Evolutionary conservation across 768 basidiomycete genomes (phyloP).

Genomic region (Leccinum uliginosum): DNA sequence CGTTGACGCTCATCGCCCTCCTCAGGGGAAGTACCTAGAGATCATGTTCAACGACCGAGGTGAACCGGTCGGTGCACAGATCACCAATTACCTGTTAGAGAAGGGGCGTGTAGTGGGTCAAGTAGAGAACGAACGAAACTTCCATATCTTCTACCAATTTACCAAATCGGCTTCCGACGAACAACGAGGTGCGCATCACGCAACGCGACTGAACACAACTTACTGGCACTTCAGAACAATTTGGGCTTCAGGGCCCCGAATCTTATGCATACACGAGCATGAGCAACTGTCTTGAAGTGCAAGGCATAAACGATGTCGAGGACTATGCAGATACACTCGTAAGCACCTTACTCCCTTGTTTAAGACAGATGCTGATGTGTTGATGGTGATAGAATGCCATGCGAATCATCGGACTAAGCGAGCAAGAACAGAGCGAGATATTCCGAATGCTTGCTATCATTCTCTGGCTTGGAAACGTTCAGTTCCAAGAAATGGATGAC

Average conservation of each 20-base stretch:
- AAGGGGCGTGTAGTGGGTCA: constrained; percentile 97
- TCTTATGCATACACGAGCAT: constrained; percentile 90
- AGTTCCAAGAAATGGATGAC: constrained; percentile 83
- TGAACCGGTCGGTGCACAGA: constrained; percentile 95
- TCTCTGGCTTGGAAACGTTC: constrained; percentile 95
- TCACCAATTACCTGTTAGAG: constrained; percentile 97
- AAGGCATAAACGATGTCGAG: constrained; percentile 82
- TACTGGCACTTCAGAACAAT: constrained; percentile 58
- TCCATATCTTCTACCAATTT: constrained; percentile 99
- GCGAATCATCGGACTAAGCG: constrained; percentile 84
- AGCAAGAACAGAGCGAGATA: constrained; percentile 85
- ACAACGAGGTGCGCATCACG: constrained; percentile 67
- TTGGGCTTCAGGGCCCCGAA: constrained; percentile 94
- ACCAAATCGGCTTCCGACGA: constrained; percentile 90
- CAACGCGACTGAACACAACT: constrained; percentile 6
- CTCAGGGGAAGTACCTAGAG: constrained; percentile 95
- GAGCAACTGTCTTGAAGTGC: constrained; percentile 89
- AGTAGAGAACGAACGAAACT: constrained; percentile 93
- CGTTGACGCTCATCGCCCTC: constrained; percentile 12
- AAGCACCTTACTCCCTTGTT: constrained; percentile 26
- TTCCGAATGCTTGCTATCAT: constrained; percentile 88
- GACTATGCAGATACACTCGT: constrained; percentile 91
- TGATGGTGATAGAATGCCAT: constrained; percentile 71
- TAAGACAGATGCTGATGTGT: neutral
- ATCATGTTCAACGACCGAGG: constrained; percentile 97